Percentiles rank a stretch among this genome's conserved stretches.
phyloP scores from a whole-genome alignment of 1,284 basidiomycete species.

The Leccinum griseonigrum region DNA sequence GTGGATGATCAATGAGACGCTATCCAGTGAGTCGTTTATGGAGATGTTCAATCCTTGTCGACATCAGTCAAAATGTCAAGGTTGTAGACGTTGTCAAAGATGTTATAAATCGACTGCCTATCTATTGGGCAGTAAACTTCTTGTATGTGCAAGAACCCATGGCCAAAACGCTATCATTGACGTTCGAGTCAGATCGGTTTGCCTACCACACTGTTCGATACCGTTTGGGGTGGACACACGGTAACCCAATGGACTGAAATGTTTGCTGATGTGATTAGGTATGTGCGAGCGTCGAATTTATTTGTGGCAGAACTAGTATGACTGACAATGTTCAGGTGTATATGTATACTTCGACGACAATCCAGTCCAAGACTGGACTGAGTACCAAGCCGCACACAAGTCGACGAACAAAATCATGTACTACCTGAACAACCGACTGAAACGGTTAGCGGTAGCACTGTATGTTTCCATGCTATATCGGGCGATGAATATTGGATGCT shows the following conservation, averaged over 20 bases:
- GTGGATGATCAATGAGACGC: conserved; percentile 11
- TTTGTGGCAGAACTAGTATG: too few relatives aligned
- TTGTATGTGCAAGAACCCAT: conserved; percentile 43
- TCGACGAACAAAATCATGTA: conserved; percentile 42
- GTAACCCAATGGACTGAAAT: conserved; percentile 44
- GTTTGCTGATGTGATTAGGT: too few relatives aligned
- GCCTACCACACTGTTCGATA: conserved; percentile 54
- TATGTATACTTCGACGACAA: too few relatives aligned
- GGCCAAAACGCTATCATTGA: conserved; percentile 22
- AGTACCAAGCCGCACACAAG: conserved; percentile 46
- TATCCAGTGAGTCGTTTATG: conserved; percentile 11
- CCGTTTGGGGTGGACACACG: conserved; percentile 46
- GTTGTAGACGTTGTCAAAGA: conserved; percentile 70
- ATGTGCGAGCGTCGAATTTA: too few relatives aligned
- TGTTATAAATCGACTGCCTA: conserved; percentile 65
- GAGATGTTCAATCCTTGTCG: conserved; percentile 15
- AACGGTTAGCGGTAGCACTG: conserved; percentile 22
- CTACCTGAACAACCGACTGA: conserved; percentile 40
- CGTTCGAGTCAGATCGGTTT: conserved; percentile 45
- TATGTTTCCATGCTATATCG: conserved; percentile 13
- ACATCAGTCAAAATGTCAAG: conserved; percentile 28
- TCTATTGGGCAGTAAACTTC: conserved; percentile 62
- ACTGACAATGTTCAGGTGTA: too few relatives aligned
- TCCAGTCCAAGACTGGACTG: conserved; percentile 55
- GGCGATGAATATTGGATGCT: not conserved